Conservation (phyloP, 352 stramenopile species). For the Pythium coloratum region DNA sequence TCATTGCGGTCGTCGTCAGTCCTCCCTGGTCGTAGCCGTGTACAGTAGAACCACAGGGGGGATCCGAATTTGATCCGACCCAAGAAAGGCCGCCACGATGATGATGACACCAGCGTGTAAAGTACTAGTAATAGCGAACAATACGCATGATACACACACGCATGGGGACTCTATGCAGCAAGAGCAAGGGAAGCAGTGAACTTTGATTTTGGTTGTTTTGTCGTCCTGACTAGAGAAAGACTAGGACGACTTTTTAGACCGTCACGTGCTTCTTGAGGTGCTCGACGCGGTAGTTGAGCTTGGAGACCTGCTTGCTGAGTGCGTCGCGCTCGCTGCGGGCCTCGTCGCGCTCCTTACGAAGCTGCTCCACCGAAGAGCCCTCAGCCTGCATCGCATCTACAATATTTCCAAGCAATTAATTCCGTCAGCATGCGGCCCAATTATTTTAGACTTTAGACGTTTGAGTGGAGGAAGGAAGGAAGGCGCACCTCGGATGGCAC, state of each 20-base stretch:
- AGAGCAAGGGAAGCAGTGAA: too few species aligned
- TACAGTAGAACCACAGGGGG: not conserved
- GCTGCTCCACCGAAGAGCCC: slow-evolving; percentile 56
- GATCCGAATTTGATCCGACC: too few species aligned
- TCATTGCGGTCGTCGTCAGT: not conserved
- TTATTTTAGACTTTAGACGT: too few species aligned
- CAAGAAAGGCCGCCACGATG: too few species aligned
- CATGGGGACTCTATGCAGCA: too few species aligned
- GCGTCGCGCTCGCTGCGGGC: slow-evolving; percentile 56
- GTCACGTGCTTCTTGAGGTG: slow-evolving; percentile 76
- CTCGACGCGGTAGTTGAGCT: slow-evolving; percentile 78
- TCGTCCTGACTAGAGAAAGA: too few species aligned
- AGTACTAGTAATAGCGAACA: too few species aligned
- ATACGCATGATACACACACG: too few species aligned
- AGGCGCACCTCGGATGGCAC: slow-evolving; percentile 49
- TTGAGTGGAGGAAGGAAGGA: not conserved
- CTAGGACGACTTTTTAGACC: slow-evolving; percentile 23
- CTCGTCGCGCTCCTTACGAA: slow-evolving; percentile 62
- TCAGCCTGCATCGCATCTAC: slow-evolving; percentile 67
- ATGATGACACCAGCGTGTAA: too few species aligned
- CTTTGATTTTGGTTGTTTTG: too few species aligned
- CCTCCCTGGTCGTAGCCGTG: not conserved
- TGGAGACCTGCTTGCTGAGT: slow-evolving; percentile 71
- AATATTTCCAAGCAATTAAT: not conserved
- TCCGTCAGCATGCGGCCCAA: not conserved